Base-by-base conservation (phyloP, 495 filamentous ascomycete species). In the Jackrogersella minutella region DNA sequence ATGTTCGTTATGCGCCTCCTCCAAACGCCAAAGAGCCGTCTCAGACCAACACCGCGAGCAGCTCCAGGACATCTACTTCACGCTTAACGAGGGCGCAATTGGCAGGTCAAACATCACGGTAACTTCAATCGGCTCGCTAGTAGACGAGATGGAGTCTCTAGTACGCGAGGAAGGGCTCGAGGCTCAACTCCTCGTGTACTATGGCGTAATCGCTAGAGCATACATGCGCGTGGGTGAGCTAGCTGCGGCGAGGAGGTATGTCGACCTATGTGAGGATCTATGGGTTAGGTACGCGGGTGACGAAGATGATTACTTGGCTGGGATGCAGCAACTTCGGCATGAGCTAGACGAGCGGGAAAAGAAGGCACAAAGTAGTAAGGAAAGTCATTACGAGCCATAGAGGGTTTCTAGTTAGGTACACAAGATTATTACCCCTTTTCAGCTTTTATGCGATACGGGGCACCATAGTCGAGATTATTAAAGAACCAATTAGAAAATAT, bases 211-310 rank as follows among this genome's bases (percentile, higher is more conserved):
- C 24, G 71, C 77, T 4, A 66, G 69, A 22, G 74, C 75, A 16
- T 77, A 74, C 46, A 67, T 79, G 65, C 52, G 47, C 14, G 37
- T 69, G 13, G 68, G 54, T 5, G 64, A 76, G 4, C 24, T 71
- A 8, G 33, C 26, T n/a, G 43, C 30, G 10, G 77, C 71, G n/a
- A 62, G 68, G 37, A 60, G 51, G 22, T 74, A 73, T 13, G 60
- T 74, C 3, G 49, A 68, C 2, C 22, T 59, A 40, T 58, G 74
- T 4, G 77, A 77, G 37, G 49, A 71, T 28, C 64, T 67, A 0
- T 79, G 76, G 76, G 59, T 67, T 10, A 67, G 39, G 57, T 69
- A 77, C n/a, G 77, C 75, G 7, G 78, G 77, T 21, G 71, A 76
- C 2, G 77, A 79, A 57, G 56, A 72, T 11, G 61, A 72, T 16